These are phyloP conservation scores for Plectranthus barbatus DNA, from an alignment of 257 asterid genomes.

Conservation along the genomic window DNA sequence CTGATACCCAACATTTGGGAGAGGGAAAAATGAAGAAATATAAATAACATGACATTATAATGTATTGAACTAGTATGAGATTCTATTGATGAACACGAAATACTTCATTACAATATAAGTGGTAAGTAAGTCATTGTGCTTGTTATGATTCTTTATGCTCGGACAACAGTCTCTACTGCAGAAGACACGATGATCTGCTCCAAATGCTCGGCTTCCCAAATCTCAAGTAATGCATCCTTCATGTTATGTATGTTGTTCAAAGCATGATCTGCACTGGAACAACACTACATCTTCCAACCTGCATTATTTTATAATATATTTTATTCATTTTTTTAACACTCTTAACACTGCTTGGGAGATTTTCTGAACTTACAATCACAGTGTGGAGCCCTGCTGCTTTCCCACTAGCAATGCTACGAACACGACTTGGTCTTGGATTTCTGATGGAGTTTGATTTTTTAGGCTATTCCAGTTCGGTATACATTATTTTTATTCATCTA, in stretches of 20 bases:
- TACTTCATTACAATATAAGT: no score
- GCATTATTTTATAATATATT: conserved; percentile 8
- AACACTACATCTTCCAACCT: conserved; percentile 69
- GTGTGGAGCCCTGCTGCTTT: conserved; percentile 76
- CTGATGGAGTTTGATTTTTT: no score
- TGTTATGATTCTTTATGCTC: conserved; percentile 29
- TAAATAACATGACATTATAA: no score
- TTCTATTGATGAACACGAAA: no score
- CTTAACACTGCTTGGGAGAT: neutral
- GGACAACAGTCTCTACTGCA: conserved; percentile 47
- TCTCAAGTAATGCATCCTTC: conserved; percentile 75
- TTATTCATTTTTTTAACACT: no score
- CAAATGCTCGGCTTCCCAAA: conserved; percentile 68
- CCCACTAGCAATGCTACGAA: conserved; percentile 62
- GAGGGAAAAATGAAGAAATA: no score
- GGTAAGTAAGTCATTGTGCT: conserved; percentile 5
- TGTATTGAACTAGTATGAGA: no score
- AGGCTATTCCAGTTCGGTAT: no score
- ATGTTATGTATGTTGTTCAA: conserved; percentile 76
- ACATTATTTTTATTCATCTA: no score
- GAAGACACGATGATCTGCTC: conserved; percentile 41
- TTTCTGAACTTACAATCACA: conserved; percentile 51
- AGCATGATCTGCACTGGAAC: conserved; percentile 77
- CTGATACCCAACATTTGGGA: no score
- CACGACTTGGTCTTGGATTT: no score